Percentiles rank a stretch among this genome's conserved stretches.
These are phyloP conservation scores for Arachnomyces sp. DNA, from an alignment of 2,329 filamentous ascomycete species.

Conservation along the genomic window DNA sequence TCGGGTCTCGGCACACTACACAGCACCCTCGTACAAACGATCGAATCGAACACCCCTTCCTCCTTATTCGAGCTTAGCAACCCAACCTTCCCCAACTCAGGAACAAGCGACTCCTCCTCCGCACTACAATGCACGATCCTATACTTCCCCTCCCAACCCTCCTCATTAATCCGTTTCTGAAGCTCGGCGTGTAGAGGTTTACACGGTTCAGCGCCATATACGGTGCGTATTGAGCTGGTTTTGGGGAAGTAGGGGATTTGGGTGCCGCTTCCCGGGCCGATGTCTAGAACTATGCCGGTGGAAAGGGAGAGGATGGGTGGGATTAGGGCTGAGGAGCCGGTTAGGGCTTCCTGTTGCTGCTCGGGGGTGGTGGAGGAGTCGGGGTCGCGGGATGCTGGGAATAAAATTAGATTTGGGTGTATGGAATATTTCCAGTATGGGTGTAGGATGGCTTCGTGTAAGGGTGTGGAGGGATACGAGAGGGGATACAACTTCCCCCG, in stretches of 20 bases:
- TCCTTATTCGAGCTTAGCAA: conserved; percentile 16
- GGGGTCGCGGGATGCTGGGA: conserved; percentile 5
- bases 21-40: conserved; percentile 46
- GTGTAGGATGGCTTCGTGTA: neutral
- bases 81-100: conserved; percentile 36
- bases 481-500: too few relatives aligned
- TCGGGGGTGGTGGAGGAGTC: conserved; percentile 5
- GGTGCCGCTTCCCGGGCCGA: conserved; percentile 46
- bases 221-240: conserved; percentile 32
- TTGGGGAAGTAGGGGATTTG: conserved; percentile 40
- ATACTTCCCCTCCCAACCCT: conserved; percentile 41
- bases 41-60: conserved; percentile 45
- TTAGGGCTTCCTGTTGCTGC: conserved; percentile 12
- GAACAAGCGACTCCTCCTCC: conserved; percentile 39
- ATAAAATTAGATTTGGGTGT: neutral
- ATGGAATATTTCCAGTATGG: neutral
- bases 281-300: conserved; percentile 38
- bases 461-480: neutral
- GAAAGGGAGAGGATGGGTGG: conserved; percentile 33
- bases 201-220: conserved; percentile 50
- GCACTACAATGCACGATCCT: conserved; percentile 42
- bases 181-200: conserved; percentile 39
- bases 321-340: conserved; percentile 31
- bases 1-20: conserved; percentile 46
- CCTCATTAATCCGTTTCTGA: conserved; percentile 28